These are phyloP conservation scores for Powellomyces hirtus DNA, from an alignment of 192 early-diverging fungal genomes.

Conservation along the genomic window DNA sequence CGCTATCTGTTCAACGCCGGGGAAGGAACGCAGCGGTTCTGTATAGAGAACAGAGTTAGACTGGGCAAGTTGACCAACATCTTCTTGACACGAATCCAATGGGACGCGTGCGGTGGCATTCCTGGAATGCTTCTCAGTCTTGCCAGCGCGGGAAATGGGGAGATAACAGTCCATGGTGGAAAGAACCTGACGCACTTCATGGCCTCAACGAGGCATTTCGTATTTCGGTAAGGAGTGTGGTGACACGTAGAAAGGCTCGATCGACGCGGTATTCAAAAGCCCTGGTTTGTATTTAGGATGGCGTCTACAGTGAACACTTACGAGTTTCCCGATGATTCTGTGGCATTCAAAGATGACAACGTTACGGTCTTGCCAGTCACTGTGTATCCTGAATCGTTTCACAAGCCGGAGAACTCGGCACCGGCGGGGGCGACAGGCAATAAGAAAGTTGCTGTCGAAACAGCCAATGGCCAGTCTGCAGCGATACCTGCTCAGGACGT, in stretches of 20 bases:
- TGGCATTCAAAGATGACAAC: conserved; percentile 61
- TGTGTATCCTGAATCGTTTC: conserved; percentile 58
- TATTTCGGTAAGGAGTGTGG: conserved; percentile 65
- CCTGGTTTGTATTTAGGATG: conserved; percentile 24
- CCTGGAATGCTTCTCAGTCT: conserved; percentile 91
- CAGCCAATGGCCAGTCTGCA: no score
- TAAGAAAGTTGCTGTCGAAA: no score
- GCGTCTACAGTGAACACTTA: conserved; percentile 13
- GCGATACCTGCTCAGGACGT: no score
- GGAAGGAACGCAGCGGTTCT: conserved; percentile 86
- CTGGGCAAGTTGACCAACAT: conserved; percentile 72
- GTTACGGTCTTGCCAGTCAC: conserved; percentile 64
- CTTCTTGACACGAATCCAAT: conserved; percentile 79
- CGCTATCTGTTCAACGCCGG: conserved; percentile 92
- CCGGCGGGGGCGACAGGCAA: no score
- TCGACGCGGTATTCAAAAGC: no score
- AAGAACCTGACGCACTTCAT: conserved; percentile 79
- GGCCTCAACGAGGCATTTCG: conserved; percentile 74
- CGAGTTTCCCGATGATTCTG: conserved; percentile 26
- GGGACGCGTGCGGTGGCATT: conserved; percentile 85
- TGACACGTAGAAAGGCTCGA: no score
- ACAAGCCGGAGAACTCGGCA: no score
- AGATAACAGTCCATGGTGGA: conserved; percentile 68
- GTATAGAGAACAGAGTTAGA: conserved; percentile 71
- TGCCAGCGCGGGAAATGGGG: conserved; percentile 66